A percentile compares a stretch with the other conserved stretches of the same genome.
Evolutionary conservation across 2,329 filamentous ascomycete species (phyloP).

Genomic region (Epichloe baconii): DNA sequence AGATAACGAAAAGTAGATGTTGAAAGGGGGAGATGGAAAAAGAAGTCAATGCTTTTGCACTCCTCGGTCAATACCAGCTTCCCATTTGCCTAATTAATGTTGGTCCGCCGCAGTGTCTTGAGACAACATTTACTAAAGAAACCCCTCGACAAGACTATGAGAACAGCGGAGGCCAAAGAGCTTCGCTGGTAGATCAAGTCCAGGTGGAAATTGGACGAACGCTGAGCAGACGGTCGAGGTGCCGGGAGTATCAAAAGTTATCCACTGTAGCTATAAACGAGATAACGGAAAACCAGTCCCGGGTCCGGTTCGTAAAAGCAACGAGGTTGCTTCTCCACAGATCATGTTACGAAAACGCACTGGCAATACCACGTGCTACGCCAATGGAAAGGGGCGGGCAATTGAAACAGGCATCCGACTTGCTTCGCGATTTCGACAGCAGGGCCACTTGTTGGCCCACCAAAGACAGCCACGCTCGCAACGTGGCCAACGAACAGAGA

Average conservation of each 20-base stretch:
- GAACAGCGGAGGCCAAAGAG: constrained; percentile 1
- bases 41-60: neutral
- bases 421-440: neutral
- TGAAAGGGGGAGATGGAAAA: neutral
- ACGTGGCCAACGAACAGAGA: neutral
- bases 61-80: neutral
- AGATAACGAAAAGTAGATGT: neutral
- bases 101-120: neutral
- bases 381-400: neutral
- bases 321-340: neutral
- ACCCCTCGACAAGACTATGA: neutral
- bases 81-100: neutral
- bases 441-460: neutral
- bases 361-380: neutral
- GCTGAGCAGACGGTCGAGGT: neutral
- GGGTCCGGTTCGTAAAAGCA: neutral
- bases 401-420: neutral
- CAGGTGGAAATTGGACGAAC: constrained; percentile 2
- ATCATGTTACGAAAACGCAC: neutral
- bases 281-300: neutral
- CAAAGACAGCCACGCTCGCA: neutral
- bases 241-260: neutral
- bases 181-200: neutral
- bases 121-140: neutral
- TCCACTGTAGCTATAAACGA: constrained; percentile 2